Percentiles rank a stretch among this genome's conserved stretches.
Conservation (phyloP, 2,329 filamentous ascomycete genomes). For the Penicillium sp. region DNA sequence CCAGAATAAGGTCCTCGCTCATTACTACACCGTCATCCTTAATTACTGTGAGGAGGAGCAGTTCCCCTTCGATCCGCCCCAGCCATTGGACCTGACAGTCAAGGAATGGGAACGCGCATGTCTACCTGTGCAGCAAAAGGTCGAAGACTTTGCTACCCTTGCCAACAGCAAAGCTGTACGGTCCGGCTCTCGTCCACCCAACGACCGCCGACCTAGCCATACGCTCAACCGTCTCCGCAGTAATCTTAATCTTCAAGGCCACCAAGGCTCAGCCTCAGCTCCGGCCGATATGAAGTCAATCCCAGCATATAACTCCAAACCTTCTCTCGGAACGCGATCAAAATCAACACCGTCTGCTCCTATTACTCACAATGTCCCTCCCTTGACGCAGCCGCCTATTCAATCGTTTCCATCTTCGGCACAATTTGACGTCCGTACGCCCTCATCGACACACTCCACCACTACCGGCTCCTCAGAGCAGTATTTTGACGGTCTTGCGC, state of each 20-base stretch:
- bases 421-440: constrained; percentile 26
- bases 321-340: constrained; percentile 18
- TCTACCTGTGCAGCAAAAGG: constrained; percentile 66
- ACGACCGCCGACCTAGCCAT: constrained; percentile 40
- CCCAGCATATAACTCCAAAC: constrained; percentile 14
- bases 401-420: constrained; percentile 8
- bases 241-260: constrained; percentile 32
- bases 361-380: constrained; percentile 6
- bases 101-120: constrained; percentile 68
- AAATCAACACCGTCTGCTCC: constrained; percentile 32
- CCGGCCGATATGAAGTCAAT: constrained; percentile 15
- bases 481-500: constrained; percentile 40
- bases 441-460: constrained; percentile 31
- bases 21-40: constrained; percentile 78
- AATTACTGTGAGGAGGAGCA: constrained; percentile 71
- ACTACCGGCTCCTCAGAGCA: constrained; percentile 31
- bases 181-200: constrained; percentile 13
- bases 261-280: constrained; percentile 6
- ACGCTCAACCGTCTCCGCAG: constrained; percentile 28
- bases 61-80: constrained; percentile 73
- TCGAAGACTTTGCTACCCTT: constrained; percentile 69
- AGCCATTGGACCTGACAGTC: constrained; percentile 70
- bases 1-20: constrained; percentile 76
- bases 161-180: constrained; percentile 65
- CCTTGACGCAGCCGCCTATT: constrained; percentile 11